phyloP scores from a whole-genome alignment of 805 yeast genomes.

The Yarrowia bubula region DNA sequence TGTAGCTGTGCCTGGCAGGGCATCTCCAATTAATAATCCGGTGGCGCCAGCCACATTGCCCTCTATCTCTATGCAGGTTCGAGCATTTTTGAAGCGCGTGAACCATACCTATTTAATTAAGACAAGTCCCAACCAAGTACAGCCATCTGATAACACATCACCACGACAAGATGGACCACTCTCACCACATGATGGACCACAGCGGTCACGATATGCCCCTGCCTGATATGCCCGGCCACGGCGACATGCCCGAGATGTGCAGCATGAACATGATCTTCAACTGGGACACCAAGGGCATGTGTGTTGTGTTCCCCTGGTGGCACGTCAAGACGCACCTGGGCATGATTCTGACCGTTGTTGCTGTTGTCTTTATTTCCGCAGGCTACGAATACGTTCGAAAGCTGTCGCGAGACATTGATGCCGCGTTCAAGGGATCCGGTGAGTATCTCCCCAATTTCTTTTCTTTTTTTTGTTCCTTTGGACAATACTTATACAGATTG shows the following conservation, averaged over 20 bases:
- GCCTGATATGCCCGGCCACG: constrained; percentile 29
- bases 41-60: constrained; percentile 11
- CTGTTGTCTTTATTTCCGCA: constrained; percentile 49
- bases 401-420: constrained; percentile 30
- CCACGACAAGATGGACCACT: constrained; percentile 12
- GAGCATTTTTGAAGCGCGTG: neutral
- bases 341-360: constrained; percentile 52
- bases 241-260: constrained; percentile 28
- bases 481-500: neutral
- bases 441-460: neutral
- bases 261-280: constrained; percentile 60
- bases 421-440: constrained; percentile 3
- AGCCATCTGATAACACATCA: neutral
- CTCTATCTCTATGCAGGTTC: constrained; percentile 1
- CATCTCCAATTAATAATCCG: neutral
- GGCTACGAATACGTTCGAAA: constrained; percentile 61
- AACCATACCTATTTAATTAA: neutral
- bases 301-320: constrained; percentile 80
- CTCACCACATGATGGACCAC: constrained; percentile 20
- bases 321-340: constrained; percentile 56
- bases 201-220: constrained; percentile 11
- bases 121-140: neutral
- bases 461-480: neutral
- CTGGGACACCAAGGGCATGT: constrained; percentile 71
- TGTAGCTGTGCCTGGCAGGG: too few relatives aligned